These are phyloP conservation scores for Euptelea pleiosperma DNA, from an alignment of 164 flowering plant species.

Conservation along the genomic window DNA sequence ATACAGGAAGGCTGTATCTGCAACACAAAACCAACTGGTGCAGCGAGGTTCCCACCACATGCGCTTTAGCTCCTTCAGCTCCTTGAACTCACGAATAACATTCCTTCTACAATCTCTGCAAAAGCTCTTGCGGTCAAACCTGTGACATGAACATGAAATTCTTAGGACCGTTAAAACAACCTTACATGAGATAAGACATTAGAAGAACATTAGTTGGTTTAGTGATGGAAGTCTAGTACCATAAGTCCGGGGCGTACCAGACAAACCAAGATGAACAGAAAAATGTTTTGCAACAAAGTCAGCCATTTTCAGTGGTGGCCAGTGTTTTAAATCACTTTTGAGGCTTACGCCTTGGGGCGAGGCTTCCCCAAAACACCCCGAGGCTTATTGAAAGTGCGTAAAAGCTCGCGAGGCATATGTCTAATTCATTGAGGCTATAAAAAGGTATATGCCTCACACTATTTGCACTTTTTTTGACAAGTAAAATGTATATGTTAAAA, in stretches of 20 bases:
- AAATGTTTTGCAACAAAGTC: neutral
- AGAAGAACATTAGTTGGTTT: conserved; percentile 4
- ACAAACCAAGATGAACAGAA: neutral
- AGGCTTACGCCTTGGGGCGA: too few species aligned
- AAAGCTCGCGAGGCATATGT: too few species aligned
- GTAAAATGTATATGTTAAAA: too few species aligned
- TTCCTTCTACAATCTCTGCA: conserved; percentile 99
- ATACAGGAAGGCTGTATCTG: conserved; percentile 89
- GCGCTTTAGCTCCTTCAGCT: conserved; percentile 94
- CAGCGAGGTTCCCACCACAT: conserved; percentile 81
- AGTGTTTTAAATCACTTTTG: too few species aligned
- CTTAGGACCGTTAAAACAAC: conserved; percentile 8
- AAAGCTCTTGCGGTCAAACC: conserved; percentile 98
- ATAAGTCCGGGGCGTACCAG: neutral
- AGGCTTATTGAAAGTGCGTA: too few species aligned
- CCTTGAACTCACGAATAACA: conserved; percentile 98
- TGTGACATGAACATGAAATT: conserved; percentile 33
- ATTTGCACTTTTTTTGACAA: too few species aligned
- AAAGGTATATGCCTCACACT: too few species aligned
- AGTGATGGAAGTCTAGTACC: conserved; percentile 5
- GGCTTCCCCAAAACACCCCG: too few species aligned
- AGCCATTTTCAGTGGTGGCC: neutral
- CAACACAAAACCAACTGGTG: conserved; percentile 91
- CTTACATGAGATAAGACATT: neutral
- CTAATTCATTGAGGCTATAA: too few species aligned